A percentile compares a stretch with the other conserved stretches of the same genome.
Conservation (phyloP, 1,139 yeast species). For the Geotrichum carabidarum region DNA sequence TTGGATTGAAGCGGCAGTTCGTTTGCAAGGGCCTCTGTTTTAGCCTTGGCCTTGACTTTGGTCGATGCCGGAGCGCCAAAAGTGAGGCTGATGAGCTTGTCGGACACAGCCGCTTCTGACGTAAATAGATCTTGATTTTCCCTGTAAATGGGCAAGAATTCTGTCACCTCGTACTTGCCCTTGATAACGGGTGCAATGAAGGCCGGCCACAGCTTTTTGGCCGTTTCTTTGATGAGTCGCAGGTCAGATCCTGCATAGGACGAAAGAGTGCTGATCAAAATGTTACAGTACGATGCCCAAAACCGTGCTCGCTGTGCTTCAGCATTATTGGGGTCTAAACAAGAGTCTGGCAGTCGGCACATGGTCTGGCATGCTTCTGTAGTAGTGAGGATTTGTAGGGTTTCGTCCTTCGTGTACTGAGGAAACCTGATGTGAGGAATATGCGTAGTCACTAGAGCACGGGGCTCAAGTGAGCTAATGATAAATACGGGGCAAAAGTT, state of each 20-base stretch:
- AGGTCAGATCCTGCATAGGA: constrained; percentile 55
- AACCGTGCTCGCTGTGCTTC: constrained; percentile 19
- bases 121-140: constrained; percentile 43
- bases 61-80: neutral
- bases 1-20: constrained; percentile 53
- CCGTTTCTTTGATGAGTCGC: constrained; percentile 42
- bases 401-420: constrained; percentile 45
- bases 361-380: constrained; percentile 2
- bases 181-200: constrained; percentile 44
- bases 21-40: constrained; percentile 10
- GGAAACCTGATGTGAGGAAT: constrained; percentile 50
- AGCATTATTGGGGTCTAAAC: constrained; percentile 3
- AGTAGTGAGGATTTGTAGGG: constrained; percentile 37
- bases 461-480: constrained; percentile 44
- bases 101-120: constrained; percentile 41
- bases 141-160: constrained; percentile 48
- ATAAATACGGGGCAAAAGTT: constrained; percentile 39
- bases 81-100: constrained; percentile 23
- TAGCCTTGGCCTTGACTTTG: neutral
- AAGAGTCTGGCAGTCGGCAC: constrained; percentile 14
- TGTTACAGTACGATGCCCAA: constrained; percentile 22
- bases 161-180: constrained; percentile 38
- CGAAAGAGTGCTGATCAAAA: constrained; percentile 50
- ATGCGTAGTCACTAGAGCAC: constrained; percentile 42
- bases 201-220: constrained; percentile 48